phyloP scores from a whole-genome alignment of 202 grass and related monocot species.

The Hordeum pubiflorum region DNA sequence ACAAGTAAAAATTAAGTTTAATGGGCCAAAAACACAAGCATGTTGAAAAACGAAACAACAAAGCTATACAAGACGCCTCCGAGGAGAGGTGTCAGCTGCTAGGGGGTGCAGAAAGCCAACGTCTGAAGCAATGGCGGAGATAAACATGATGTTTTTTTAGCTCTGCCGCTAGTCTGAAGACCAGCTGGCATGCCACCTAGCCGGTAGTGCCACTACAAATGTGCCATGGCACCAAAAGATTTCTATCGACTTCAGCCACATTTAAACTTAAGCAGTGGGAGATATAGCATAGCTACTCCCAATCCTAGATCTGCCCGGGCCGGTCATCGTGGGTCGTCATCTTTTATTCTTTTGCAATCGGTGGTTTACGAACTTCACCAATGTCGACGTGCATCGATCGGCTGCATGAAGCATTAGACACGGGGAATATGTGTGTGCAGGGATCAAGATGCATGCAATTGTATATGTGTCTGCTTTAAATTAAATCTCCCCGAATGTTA shows the following conservation, averaged over 20 bases:
- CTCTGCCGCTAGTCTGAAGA: too few relatives aligned
- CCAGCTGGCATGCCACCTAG: too few relatives aligned
- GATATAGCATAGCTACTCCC: background rate
- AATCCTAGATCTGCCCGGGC: background rate
- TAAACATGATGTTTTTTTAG: too few relatives aligned
- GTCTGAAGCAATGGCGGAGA: too few relatives aligned
- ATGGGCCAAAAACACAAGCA: too few relatives aligned
- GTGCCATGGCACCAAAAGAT: background rate
- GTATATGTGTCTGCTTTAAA: background rate
- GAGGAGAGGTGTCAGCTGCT: too few relatives aligned
- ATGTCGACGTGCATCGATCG: background rate
- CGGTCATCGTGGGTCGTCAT: constrained; percentile 6
- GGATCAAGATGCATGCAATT: background rate
- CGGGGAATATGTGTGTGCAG: constrained; percentile 24
- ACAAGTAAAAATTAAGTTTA: too few relatives aligned
- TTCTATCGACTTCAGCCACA: background rate
- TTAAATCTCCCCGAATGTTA: too few relatives aligned
- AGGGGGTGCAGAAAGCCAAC: too few relatives aligned
- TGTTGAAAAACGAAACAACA: too few relatives aligned
- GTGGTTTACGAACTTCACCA: background rate
- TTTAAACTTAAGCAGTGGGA: background rate
- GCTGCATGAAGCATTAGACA: constrained; percentile 21
- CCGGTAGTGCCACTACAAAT: background rate
- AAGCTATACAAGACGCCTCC: too few relatives aligned
- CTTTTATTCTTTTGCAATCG: background rate